Base-by-base conservation (phyloP, 768 basidiomycete species). In the Clavulina sp. region DNA sequence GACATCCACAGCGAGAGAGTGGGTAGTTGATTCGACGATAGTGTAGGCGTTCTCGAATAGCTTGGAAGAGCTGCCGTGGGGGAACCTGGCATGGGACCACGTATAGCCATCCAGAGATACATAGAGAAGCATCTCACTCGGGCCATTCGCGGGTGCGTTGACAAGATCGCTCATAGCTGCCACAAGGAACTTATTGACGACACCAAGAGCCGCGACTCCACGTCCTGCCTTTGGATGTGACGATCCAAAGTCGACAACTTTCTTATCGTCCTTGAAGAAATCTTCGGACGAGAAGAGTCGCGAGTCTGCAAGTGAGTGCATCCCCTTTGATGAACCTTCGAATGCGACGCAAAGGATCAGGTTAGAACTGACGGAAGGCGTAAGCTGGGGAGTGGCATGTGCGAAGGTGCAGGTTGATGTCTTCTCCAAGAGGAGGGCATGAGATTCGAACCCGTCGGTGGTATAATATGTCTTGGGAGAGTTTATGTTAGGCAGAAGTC, bases 1-100 rank as follows among this genome's bases (percentile, higher is more conserved):
- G 43, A 97, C 92, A 61, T 99, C 95, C 34, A 99, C 85, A 3
- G 83, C 87, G 24, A 99, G 73, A 4, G 92, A 96, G 62, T 96
- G 89, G 0, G 81, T 80, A 5, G 88, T 92, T 3, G 81, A 84
- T 65, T 97, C 91, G 54, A 99, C 82, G 59, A 99, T 80, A 6
- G 95, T 99, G 63, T 99, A 96, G 4, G 86, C 85, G 61, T 93
- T 92, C 68, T 92, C 88, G 4, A 80, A 75, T 13, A 95, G 73
- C 32, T 73, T 72, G 1, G 83, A 80, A 2, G 76, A 78, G 0
- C 78, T 80, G 2, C 84, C 81, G 60, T 95, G 95, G 2, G 95
- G 95, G 71, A 99, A 97, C 54, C 79, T 78, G 1, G 87, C 89
- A 58, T 81, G 78, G 2, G 83, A 81, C 91, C 91, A 99, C 1